These are phyloP conservation scores for Arthrobotrys megalospora DNA, from an alignment of 2,329 filamentous ascomycete genomes.

Conservation along the genomic window DNA sequence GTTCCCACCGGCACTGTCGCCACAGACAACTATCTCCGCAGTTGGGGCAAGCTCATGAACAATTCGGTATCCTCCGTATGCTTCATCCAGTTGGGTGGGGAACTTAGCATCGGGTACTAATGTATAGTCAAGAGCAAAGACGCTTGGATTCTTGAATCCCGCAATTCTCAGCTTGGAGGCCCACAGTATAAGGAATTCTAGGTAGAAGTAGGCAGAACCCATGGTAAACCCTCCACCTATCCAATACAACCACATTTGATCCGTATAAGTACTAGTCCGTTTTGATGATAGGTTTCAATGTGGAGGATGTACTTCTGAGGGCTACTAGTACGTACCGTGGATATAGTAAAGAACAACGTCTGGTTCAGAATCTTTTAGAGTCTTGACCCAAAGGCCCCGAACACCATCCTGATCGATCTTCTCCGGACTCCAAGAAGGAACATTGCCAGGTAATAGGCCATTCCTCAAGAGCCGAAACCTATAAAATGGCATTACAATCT, in stretches of 20 bases:
- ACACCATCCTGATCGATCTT: conserved; percentile 40
- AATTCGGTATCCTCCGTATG: conserved; percentile 78
- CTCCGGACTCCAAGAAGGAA: conserved; percentile 72
- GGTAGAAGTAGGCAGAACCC: conserved; percentile 86
- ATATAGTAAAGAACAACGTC: conserved; percentile 87
- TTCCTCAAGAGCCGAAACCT: conserved; percentile 82
- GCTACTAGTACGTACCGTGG: conserved; percentile 73
- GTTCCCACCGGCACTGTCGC: conserved; percentile 85
- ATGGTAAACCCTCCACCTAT: conserved; percentile 80
- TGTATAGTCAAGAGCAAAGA: conserved; percentile 85
- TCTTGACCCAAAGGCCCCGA: conserved; percentile 53
- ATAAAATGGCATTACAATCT: conserved; percentile 80
- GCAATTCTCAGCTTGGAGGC: conserved; percentile 75
- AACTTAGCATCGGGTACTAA: conserved; percentile 82
- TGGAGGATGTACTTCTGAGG: conserved; percentile 60
- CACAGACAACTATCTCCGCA: conserved; percentile 78
- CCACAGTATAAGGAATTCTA: conserved; percentile 85
- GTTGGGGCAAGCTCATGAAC: conserved; percentile 73
- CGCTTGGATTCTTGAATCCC: conserved; percentile 81
- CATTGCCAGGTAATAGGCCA: conserved; percentile 68
- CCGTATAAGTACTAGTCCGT: conserved; percentile 58
- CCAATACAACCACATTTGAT: conserved; percentile 68
- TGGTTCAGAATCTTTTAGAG: conserved; percentile 70
- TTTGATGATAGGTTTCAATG: conserved; percentile 22
- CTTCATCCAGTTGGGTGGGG: conserved; percentile 80